Evolutionary conservation across 176 grass and related monocot species (phyloP), one percentile per base, ranked within the genome.

Genomic region (Otatea glauca): DNA sequence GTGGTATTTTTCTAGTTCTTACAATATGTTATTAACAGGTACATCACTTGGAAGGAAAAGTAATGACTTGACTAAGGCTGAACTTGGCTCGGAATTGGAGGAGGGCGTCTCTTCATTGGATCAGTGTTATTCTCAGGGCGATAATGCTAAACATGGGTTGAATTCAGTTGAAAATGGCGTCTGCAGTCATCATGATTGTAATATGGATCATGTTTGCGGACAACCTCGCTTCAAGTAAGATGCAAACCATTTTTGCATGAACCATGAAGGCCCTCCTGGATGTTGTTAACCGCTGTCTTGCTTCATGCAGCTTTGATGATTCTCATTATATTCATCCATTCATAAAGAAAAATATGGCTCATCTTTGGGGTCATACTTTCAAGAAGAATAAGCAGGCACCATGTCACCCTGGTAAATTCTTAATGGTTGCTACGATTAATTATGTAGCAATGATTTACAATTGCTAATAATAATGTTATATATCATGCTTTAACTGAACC

Each of bases 321-420:
- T 92, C 91, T 81, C 67, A 65, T 70, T 88, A 82, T 86, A 81
- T 96, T 45, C 88, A 99, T 79, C 91, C 91, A n/a, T 88, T 99
- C 38, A 91, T 99, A 75, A 94, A 88, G 77, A 89, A 84, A 80
- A 98, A 90, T 86, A 68, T 96, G 78, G 56, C 81, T 51, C 74
- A 90, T 77, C 10, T 89, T 39, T 89, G 70, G 82, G 81, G 67
- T 78, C 75, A 47, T 66, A 78, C 77, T 70, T 84, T 88, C 73
- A 98, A 83, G 73, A 72, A 87, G 67, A 78, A 88, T 71, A 78
- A 68, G 34, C 62, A 39, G 72, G 49, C 83, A 77, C 65, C 34
- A 65, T 79, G 56, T 63, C 65, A 85, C 80, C 39, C 85, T 89
- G 88, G 96, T 95, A 95, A 87, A 37, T 85, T 82, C 15, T 54